Percentiles rank a stretch among this genome's conserved stretches.
phyloP scores from a whole-genome alignment of 345 rosid genomes.

The Brassica rapa region DNA sequence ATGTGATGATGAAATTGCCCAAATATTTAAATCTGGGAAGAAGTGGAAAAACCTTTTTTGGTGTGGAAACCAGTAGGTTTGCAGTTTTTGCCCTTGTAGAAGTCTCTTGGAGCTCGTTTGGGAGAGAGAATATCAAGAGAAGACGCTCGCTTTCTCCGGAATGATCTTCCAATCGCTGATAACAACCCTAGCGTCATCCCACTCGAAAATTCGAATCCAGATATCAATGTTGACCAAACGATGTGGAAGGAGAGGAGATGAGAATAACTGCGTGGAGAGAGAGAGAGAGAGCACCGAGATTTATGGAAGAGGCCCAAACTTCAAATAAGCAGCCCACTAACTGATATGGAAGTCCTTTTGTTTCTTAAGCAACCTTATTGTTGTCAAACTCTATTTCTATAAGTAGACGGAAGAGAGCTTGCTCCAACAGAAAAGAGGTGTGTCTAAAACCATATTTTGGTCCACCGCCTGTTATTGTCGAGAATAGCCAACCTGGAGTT shows the following conservation, averaged over 20 bases:
- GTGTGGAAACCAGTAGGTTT: constrained; percentile 83
- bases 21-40: not conserved
- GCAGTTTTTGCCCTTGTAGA: constrained; percentile 86
- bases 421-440: no score
- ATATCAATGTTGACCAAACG: not conserved
- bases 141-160: constrained; percentile 74
- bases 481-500: no score
- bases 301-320: not conserved
- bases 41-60: constrained; percentile 55
- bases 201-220: not conserved
- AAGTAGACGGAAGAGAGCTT: no score
- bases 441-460: no score
- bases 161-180: constrained; percentile 60
- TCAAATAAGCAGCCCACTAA: not conserved
- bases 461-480: no score
- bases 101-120: constrained; percentile 71
- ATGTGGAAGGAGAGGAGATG: not conserved
- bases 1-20: not conserved
- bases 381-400: no score
- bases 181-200: constrained; percentile 66
- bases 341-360: no score
- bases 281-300: not conserved
- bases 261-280: not conserved
- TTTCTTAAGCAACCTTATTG: no score
- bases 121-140: constrained; percentile 83